These are phyloP conservation scores for Neurospora pannonica DNA, from an alignment of 495 filamentous ascomycete genomes.

Conservation along the genomic window DNA sequence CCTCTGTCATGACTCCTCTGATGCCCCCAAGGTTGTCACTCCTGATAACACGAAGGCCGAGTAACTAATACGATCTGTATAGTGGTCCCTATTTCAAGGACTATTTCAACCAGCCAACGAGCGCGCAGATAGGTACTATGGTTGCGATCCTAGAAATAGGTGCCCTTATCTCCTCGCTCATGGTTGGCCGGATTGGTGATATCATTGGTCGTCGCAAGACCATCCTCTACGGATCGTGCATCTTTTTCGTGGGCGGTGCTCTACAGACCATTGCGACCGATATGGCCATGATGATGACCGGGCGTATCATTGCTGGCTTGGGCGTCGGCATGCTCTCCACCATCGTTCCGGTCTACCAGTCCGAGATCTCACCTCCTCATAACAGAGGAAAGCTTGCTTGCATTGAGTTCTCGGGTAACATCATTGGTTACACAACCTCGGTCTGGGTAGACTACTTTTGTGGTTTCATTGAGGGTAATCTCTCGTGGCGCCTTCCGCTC, in stretches of 20 bases:
- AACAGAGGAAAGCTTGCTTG: slow-evolving; percentile 92
- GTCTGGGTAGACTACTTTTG: slow-evolving; percentile 99
- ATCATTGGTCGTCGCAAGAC: slow-evolving; percentile 82
- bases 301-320: slow-evolving; percentile 83
- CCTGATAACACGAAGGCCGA: slow-evolving; percentile 4
- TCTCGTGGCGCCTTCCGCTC: slow-evolving; percentile 85
- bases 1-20: not conserved
- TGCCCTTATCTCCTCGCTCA: slow-evolving; percentile 79
- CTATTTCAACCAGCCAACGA: slow-evolving; percentile 82
- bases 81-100: slow-evolving; percentile 80
- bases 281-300: slow-evolving; percentile 87
- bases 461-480: slow-evolving; percentile 74
- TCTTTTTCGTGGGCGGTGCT: slow-evolving; percentile 86
- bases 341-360: slow-evolving; percentile 97
- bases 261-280: slow-evolving; percentile 72
- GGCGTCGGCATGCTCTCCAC: slow-evolving; percentile 92
- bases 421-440: slow-evolving; percentile 86
- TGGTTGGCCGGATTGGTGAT: slow-evolving; percentile 86
- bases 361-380: slow-evolving; percentile 93
- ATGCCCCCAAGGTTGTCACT: not conserved
- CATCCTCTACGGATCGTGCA: slow-evolving; percentile 84
- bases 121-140: slow-evolving; percentile 84
- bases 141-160: slow-evolving; percentile 94
- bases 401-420: slow-evolving; percentile 97
- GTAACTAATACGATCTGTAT: slow-evolving; percentile 9